Base-by-base conservation (phyloP, 768 basidiomycete species). In the Cyathus striatus region DNA sequence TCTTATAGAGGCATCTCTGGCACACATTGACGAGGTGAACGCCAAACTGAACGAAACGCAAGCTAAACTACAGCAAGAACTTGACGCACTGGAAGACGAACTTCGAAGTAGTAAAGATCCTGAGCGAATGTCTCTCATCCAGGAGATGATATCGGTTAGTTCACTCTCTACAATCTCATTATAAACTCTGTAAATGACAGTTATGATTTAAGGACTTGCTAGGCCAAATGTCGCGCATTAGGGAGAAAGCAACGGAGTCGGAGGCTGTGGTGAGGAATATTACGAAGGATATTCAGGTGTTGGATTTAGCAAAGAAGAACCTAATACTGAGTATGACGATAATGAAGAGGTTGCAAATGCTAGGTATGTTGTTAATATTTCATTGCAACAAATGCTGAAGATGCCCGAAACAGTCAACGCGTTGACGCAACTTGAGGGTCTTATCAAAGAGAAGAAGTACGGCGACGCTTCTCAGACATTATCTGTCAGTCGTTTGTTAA, bases 221-320 rank as follows among this genome's bases (percentile, higher is more conserved):
- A 38, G 83, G 86, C 21, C 95, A 98, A 67, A 95, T 97, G 81
- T 93, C 87, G 26, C 86, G 87, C 43, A 96, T 98, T 50, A 79
- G 92, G 34, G 93, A 97, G 64, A 97, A 97, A 58, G 93, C 95
- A 0, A 89, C 91, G 1, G 96, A 99, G 59, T 93, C 91, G 2
- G 96, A 98, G 55, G 92, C 92, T 1, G 90, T 98, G 38, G 96
- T 98, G 20, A 77, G 87, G 41, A 83, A 90, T 52, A 96, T 98
- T 50, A 99, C 96, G 2, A 86, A 89, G 50, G 96, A 99, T 62
- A 98, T 99, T 38, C 94, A 97, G 59, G 79, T 86, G 4, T 73
- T 99, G 23, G 96, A 98, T 60, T 67, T 88, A 25, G 93, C 91
- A 14, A 97, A 98, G 76, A 85, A 83, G 66, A 96, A 98, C 56